Conservation (phyloP, 345 rosid species). For the Heritiera littoralis region DNA sequence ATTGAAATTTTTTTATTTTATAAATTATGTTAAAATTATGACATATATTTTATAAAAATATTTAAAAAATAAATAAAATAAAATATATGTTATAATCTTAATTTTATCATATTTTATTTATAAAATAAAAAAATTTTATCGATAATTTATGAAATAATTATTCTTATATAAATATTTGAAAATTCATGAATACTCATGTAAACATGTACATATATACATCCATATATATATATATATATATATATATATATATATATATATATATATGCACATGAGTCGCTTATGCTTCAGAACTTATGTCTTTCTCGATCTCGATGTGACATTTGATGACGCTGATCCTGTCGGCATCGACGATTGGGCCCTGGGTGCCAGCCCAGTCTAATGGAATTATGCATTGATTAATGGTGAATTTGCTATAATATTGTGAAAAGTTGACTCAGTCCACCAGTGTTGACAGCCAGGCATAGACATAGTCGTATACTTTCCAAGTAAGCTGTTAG, state of each 20-base stretch:
- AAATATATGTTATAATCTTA: no score
- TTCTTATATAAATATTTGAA: not conserved
- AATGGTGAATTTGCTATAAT: not conserved
- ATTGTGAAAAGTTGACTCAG: conserved; percentile 13
- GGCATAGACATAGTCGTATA: not conserved
- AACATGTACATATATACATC: not conserved
- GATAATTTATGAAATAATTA: no score
- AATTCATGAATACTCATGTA: no score
- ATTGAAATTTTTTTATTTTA: no score
- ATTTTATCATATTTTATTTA: no score
- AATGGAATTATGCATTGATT: not conserved
- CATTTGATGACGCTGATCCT: conserved; percentile 26
- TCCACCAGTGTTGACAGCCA: conserved; percentile 12
- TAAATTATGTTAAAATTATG: no score
- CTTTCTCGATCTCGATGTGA: conserved; percentile 24
- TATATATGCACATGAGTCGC: not conserved
- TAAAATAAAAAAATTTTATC: no score
- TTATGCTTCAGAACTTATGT: not conserved
- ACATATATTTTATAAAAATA: no score
- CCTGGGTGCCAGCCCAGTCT: not conserved
- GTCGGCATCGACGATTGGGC: conserved; percentile 12
- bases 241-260: not conserved
- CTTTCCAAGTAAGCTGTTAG: conserved; percentile 1
- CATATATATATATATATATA: not conserved
- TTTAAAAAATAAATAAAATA: no score